A percentile compares a stretch with the other conserved stretches of the same genome.
These are phyloP conservation scores for Candida adriatica DNA, from an alignment of 805 yeast species.

Conservation along the genomic window DNA sequence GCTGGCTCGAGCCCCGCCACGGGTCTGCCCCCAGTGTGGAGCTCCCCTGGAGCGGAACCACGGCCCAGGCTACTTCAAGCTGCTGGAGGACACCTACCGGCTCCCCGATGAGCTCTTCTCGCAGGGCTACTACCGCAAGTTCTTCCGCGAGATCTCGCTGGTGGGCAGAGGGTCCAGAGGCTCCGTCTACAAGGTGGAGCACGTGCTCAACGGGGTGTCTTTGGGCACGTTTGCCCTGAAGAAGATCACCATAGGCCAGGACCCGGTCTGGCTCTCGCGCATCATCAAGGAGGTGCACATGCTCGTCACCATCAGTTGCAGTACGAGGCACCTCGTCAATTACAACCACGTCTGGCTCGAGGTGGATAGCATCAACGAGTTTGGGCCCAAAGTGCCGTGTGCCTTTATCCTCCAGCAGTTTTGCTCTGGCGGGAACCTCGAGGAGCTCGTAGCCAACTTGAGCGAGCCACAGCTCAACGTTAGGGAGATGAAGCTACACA, in stretches of 20 bases:
- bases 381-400: conserved; percentile 57
- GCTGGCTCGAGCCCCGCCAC: too few relatives aligned
- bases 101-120: conserved; percentile 56
- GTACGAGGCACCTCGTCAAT: conserved; percentile 57
- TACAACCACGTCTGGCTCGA: conserved; percentile 94
- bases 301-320: conserved; percentile 42
- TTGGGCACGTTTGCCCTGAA: conserved; percentile 81
- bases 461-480: conserved; percentile 31
- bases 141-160: conserved; percentile 53
- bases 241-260: conserved; percentile 77
- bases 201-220: conserved; percentile 61
- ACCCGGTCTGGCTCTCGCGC: conserved; percentile 57
- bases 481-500: conserved; percentile 30
- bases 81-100: conserved; percentile 14
- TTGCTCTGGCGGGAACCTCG: conserved; percentile 84
- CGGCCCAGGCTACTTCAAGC: conserved; percentile 20
- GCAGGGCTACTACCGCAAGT: conserved; percentile 73
- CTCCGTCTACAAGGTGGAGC: conserved; percentile 77
- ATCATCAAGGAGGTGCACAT: conserved; percentile 76
- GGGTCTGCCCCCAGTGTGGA: conserved; percentile 15
- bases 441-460: conserved; percentile 45
- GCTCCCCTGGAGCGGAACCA: not conserved
- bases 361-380: conserved; percentile 42
- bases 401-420: conserved; percentile 81
- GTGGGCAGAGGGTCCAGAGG: conserved; percentile 86